phyloP scores from a whole-genome alignment of 2,329 filamentous ascomycete species.

The Aspergillus sojae region DNA sequence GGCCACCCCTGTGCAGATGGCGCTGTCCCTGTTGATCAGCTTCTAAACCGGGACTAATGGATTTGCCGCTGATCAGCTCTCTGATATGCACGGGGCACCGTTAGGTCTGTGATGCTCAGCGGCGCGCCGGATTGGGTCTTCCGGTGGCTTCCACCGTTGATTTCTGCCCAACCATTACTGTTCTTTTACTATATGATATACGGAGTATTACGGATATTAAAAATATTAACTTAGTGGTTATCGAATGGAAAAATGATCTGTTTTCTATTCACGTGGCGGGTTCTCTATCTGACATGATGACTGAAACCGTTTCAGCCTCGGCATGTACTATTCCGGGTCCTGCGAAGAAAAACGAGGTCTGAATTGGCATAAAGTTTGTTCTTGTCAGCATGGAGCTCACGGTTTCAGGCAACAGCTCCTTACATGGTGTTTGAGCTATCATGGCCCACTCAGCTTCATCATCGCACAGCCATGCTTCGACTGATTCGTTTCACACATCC shows the following conservation, averaged over 20 bases:
- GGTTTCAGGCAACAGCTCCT: conserved; percentile 13
- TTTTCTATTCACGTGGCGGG: not conserved
- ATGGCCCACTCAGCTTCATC: not conserved
- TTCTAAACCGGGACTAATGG: not conserved
- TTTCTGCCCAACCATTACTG: not conserved
- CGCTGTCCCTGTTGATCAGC: conserved; percentile 14
- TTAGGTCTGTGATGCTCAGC: not conserved
- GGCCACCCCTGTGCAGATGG: not conserved
- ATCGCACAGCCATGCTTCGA: not conserved
- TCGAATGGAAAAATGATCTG: not conserved
- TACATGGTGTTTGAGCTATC: conserved; percentile 6
- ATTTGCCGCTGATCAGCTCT: conserved; percentile 1
- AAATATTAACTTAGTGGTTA: not conserved
- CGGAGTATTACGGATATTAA: not conserved
- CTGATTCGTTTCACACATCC: not conserved
- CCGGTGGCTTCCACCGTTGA: not conserved
- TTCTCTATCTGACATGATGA: not conserved
- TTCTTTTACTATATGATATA: not conserved
- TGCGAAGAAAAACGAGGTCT: not conserved
- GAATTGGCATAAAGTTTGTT: not conserved
- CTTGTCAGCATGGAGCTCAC: not conserved
- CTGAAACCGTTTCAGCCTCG: not conserved
- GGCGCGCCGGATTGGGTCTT: not conserved
- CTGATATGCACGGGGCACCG: not conserved
- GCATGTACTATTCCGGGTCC: not conserved